These are phyloP conservation scores for Diaporthe caulivora DNA, from an alignment of 2,329 filamentous ascomycete species.

Conservation along the genomic window DNA sequence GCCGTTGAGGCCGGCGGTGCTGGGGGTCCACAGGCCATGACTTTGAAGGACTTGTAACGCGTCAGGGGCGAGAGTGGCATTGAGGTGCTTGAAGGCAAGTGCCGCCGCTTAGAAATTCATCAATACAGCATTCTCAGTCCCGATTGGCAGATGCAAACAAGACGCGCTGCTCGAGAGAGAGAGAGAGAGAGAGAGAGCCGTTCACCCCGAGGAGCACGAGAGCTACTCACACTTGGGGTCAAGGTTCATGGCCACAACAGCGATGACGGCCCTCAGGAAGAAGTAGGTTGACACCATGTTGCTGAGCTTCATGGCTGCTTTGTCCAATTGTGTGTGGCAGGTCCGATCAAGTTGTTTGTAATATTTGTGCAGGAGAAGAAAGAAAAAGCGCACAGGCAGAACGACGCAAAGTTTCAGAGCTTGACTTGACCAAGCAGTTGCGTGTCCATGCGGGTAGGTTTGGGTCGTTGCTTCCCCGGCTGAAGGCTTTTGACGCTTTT, in stretches of 20 bases:
- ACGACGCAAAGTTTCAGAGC: background rate
- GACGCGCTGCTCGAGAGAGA: background rate
- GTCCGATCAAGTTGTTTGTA: background rate
- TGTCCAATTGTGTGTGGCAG: background rate
- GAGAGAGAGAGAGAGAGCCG: too few species aligned
- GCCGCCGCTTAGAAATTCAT: background rate
- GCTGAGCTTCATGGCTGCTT: background rate
- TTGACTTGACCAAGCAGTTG: too few species aligned
- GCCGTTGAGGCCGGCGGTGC: background rate
- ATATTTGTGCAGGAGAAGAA: background rate
- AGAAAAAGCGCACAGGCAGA: background rate
- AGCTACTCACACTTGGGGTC: background rate
- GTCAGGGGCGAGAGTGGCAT: background rate
- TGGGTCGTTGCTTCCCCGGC: too few species aligned
- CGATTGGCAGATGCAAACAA: background rate
- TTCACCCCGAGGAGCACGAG: background rate
- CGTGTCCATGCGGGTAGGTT: too few species aligned
- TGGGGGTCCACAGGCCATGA: conserved; percentile 7
- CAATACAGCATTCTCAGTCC: background rate
- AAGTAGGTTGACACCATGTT: background rate
- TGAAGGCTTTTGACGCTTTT: too few species aligned
- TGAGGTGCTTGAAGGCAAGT: background rate
- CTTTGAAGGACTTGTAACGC: background rate
- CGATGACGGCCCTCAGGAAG: background rate
- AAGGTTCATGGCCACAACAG: background rate